Percentiles rank a stretch among this genome's conserved stretches.
These are phyloP conservation scores for Talaromyces sp. DNA, from an alignment of 2,329 filamentous ascomycete genomes.

Conservation along the genomic window DNA sequence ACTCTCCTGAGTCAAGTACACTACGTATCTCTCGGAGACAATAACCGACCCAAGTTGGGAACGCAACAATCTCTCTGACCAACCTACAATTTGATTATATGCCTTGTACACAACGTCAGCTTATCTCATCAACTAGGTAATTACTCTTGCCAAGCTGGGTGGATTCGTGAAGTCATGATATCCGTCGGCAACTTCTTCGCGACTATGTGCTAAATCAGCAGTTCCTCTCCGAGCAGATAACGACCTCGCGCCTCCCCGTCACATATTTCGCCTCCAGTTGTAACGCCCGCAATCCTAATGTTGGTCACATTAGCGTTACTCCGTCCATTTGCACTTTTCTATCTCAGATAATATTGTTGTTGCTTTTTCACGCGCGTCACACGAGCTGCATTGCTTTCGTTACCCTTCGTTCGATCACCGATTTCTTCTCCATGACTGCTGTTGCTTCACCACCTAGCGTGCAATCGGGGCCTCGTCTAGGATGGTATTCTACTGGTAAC, in stretches of 20 bases:
- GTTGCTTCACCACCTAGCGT: slow-evolving; percentile 64
- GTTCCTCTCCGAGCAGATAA: slow-evolving; percentile 1
- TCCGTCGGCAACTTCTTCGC: neutral
- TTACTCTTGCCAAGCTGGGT: neutral
- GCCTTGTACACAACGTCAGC: slow-evolving; percentile 1
- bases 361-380: slow-evolving; percentile 1
- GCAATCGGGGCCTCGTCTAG: slow-evolving; percentile 58
- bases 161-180: neutral
- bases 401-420: neutral
- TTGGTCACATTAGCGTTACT: slow-evolving; percentile 6
- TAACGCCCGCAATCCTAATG: slow-evolving; percentile 7
- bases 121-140: slow-evolving; percentile 1
- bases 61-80: neutral
- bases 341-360: slow-evolving; percentile 8
- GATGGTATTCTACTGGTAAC: slow-evolving; percentile 58
- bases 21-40: slow-evolving; percentile 7
- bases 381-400: neutral
- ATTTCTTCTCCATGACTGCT: slow-evolving; percentile 57
- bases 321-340: neutral
- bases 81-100: neutral
- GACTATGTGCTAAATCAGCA: slow-evolving; percentile 4
- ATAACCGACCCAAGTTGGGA: neutral
- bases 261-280: neutral
- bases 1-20: slow-evolving; percentile 12
- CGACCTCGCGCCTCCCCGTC: neutral